A percentile compares a stretch with the other conserved stretches of the same genome.
phyloP scores from a whole-genome alignment of 164 flowering plant species.

The Malania oleifera region DNA sequence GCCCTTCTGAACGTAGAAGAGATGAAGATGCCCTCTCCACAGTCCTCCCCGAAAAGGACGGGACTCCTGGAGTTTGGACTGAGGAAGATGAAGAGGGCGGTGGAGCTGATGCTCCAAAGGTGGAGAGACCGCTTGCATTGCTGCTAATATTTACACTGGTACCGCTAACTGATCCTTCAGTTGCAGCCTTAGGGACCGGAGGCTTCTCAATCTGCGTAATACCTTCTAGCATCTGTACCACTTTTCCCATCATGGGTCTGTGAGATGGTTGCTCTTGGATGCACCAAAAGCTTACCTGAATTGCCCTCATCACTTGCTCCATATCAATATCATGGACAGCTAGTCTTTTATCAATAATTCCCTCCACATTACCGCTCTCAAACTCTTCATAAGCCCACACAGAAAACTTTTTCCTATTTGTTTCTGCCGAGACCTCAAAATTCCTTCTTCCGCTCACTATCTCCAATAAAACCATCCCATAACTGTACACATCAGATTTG shows the following conservation, averaged over 20 bases:
- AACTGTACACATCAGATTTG: conserved; percentile 77
- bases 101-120: conserved; percentile 29
- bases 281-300: conserved; percentile 76
- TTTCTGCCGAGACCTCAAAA: conserved; percentile 59
- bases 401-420: conserved; percentile 54
- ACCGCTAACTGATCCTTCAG: conserved; percentile 32
- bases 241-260: conserved; percentile 73
- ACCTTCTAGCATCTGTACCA: conserved; percentile 78
- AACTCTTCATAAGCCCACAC: conserved; percentile 79
- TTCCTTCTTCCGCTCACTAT: conserved; percentile 74
- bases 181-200: conserved; percentile 42
- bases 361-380: conserved; percentile 52
- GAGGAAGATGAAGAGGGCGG: conserved; percentile 38
- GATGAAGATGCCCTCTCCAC: conserved; percentile 24
- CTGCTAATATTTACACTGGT: conserved; percentile 28
- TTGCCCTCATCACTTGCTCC: conserved; percentile 52
- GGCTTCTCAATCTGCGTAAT: conserved; percentile 45
- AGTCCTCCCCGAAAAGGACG: conserved; percentile 21
- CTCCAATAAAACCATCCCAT: conserved; percentile 82
- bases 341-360: conserved; percentile 45
- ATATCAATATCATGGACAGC: conserved; percentile 28
- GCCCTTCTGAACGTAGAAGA: conserved; percentile 1
- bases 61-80: conserved; percentile 15
- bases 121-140: conserved; percentile 31
- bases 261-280: conserved; percentile 71